A percentile compares a stretch with the other conserved stretches of the same genome.
These are phyloP conservation scores for Borovskyia barvae DNA, from an alignment of 208 protist genomes.

Conservation along the genomic window DNA sequence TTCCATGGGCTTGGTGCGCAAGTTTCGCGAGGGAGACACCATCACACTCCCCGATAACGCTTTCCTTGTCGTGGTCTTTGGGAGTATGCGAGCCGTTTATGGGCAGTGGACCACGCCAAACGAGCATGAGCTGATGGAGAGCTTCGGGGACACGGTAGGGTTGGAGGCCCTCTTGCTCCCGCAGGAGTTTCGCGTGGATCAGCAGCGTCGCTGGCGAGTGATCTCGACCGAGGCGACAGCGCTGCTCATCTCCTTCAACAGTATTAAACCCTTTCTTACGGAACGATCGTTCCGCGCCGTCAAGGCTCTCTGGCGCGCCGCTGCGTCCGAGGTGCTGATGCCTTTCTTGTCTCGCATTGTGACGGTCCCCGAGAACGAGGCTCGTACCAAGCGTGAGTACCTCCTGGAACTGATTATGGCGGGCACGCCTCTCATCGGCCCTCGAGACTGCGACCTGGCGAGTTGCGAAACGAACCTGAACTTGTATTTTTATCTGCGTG, in stretches of 20 bases:
- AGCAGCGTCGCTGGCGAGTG: conserved; percentile 60
- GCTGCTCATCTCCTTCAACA: conserved; percentile 75
- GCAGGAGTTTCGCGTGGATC: conserved; percentile 34
- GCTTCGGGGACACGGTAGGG: conserved; percentile 69
- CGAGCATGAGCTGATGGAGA: conserved; percentile 48
- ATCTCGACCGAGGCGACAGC: conserved; percentile 59
- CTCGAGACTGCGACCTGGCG: conserved; percentile 49
- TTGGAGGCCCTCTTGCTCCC: conserved; percentile 60
- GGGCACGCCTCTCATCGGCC: conserved; percentile 76
- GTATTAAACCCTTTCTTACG: conserved; percentile 68
- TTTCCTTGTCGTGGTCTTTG: conserved; percentile 77
- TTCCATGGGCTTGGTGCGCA: conserved; percentile 63
- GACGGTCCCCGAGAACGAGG: conserved; percentile 41
- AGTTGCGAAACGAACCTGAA: conserved; percentile 59
- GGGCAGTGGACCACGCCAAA: conserved; percentile 61
- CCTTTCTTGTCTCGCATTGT: conserved; percentile 59
- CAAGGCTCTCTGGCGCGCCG: conserved; percentile 74
- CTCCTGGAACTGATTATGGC: conserved; percentile 50
- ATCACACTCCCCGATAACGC: conserved; percentile 61
- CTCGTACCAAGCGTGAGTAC: conserved; percentile 46
- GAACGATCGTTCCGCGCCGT: conserved; percentile 73
- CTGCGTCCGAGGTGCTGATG: conserved; percentile 64
- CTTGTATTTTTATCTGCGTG: conserved; percentile 79
- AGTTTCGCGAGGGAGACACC: conserved; percentile 57
- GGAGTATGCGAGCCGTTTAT: conserved; percentile 57